Base-by-base conservation (phyloP, 352 stramenopile species). In the Phytophthora cryptogea region DNA sequence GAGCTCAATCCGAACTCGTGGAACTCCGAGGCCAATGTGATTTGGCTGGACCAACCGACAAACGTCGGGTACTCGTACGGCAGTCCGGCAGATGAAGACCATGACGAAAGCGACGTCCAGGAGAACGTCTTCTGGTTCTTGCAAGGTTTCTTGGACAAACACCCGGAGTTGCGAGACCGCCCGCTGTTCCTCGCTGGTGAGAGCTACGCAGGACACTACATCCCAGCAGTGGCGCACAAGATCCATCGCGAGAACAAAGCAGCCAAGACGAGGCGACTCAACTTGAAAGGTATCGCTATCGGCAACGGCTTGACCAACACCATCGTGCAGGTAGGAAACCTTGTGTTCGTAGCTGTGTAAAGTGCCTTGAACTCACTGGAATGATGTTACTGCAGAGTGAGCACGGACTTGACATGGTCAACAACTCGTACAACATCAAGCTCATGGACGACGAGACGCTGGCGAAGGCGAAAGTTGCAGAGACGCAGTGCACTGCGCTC, bases 51-150 rank as follows among this genome's bases (percentile, higher is more conserved):
- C 59, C 76, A 86, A 36, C 79, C 79, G 1, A 68, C 69, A 10
- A 66, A 68, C 40, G 74, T 83, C n/a, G 83, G 83, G 9, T 92
- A 88, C 42, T 89, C 78, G 16, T 84, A 79, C 47, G 72, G 72
- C 3, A 60, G 55, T 14, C 27, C 35, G 4, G 70, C 46, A 8
- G 74, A 88, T 26, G 46, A 48, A 4, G 75, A 84, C 41, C 35
- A 55, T 5, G 74, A 73, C 20, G 65, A 77, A 17, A 56, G 51
- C 14, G 48, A 82, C 36, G 73, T 84, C 8, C 60, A 74, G n/a
- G 72, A 78, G 30, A 85, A 81, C 32, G 59, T 83, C 14, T 88
- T 72, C 56, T 65, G 44, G 37, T 88, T 88, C 37, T 42, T 88
- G 1, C 67, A 82, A 20, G 74, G 64, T 0, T 84, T 80, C 49